Evolutionary conservation across 495 filamentous ascomycete species (phyloP).

Genomic region (Astrothelium macrocarpum): DNA sequence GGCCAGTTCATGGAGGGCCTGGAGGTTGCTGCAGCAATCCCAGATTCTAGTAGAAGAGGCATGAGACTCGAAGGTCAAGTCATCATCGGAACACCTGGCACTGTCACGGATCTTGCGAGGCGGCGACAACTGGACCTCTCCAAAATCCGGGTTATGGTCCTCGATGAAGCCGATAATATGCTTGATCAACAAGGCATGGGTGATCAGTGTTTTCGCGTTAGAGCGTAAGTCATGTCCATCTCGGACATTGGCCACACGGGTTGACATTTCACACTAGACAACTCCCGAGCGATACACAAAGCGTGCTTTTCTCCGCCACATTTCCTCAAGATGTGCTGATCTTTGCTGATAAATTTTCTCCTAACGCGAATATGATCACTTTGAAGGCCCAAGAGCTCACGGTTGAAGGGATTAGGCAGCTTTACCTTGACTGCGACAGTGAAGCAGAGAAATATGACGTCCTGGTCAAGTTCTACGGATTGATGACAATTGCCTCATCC

Average conservation of each 20-base stretch:
- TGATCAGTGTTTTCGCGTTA: constrained; percentile 87
- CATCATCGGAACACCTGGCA: constrained; percentile 90
- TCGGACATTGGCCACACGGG: neutral
- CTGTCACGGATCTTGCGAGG: constrained; percentile 76
- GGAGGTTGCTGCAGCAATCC: constrained; percentile 67
- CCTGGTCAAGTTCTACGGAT: constrained; percentile 82
- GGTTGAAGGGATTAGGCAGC: constrained; percentile 90
- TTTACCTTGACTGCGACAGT: constrained; percentile 81
- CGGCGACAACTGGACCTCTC: constrained; percentile 39
- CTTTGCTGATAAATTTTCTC: constrained; percentile 73
- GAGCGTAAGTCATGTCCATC: constrained; percentile 46
- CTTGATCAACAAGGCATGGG: constrained; percentile 85
- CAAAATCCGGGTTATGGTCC: constrained; percentile 43
- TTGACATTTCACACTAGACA: constrained; percentile 40
- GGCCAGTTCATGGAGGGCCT: constrained; percentile 69
- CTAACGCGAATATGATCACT: constrained; percentile 77
- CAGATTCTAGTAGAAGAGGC: constrained; percentile 54
- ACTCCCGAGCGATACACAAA: constrained; percentile 62
- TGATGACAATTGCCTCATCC: constrained; percentile 90
- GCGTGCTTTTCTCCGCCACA: constrained; percentile 92
- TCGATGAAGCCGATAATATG: constrained; percentile 43
- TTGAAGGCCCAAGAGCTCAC: constrained; percentile 85
- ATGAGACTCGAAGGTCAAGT: constrained; percentile 57
- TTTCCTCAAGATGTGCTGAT: constrained; percentile 76
- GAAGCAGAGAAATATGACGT: constrained; percentile 78